Evolutionary conservation across 768 basidiomycete genomes (phyloP).

Genomic region (Calvatia gigantea): DNA sequence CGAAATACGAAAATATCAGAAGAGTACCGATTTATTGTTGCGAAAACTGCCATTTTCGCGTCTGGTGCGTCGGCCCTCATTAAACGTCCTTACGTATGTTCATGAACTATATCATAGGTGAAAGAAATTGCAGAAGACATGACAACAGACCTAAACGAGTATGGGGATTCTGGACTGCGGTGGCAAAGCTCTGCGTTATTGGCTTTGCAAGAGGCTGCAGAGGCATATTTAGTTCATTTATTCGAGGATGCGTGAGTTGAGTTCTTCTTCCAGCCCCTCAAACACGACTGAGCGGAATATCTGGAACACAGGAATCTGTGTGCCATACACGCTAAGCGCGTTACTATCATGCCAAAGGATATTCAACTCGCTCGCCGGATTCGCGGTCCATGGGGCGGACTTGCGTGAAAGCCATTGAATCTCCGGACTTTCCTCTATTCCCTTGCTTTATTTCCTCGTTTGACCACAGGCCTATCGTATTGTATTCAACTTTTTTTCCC

Average conservation of each 20-base stretch:
- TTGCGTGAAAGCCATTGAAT: too few species aligned
- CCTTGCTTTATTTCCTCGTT: background rate
- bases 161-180: conserved; percentile 59
- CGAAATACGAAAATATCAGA: conserved; percentile 94
- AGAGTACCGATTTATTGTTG: conserved; percentile 84
- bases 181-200: conserved; percentile 96
- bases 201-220: conserved; percentile 95
- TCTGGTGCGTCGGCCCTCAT: conserved; percentile 53
- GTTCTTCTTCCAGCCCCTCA: background rate
- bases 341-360: conserved; percentile 96
- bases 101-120: conserved; percentile 49
- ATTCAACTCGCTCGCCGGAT: conserved; percentile 96
- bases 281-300: conserved; percentile 6
- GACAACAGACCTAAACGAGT: conserved; percentile 71
- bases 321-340: conserved; percentile 96
- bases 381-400: conserved; percentile 84
- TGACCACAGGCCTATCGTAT: conserved; percentile 7
- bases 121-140: conserved; percentile 93
- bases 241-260: conserved; percentile 95
- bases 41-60: conserved; percentile 90
- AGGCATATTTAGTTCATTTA: conserved; percentile 90
- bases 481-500: conserved; percentile 1
- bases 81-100: background rate
- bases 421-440: too few species aligned
- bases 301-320: conserved; percentile 75